Evolutionary conservation across 257 asterid genomes (phyloP), one percentile per base, ranked within the genome.

Genomic region (Plectranthus barbatus): DNA sequence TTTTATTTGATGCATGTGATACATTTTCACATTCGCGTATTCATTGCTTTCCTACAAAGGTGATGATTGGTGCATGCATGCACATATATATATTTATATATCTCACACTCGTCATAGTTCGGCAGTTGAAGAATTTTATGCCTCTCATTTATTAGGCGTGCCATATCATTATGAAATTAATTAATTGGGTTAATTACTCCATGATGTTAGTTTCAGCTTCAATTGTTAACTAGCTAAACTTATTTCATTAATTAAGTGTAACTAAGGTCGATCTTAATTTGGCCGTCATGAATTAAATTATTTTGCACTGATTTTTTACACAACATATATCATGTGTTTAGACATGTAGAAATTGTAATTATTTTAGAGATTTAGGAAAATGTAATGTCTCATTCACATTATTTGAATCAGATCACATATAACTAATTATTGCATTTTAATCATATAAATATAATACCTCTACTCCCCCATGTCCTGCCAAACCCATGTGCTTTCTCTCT

Each of bases 21-120:
- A 9, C 47, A 23, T 46, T 59, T 71, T 63, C 66, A 62, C 66
- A 50, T 62, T 62, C 18, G 52, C 59, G 45, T 7, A 18, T 12
- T 29, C 37, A 5, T 7, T 46, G 15, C 39, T 31, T 65, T 37
- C 15, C 13, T 64, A 4, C 5, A 21, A 36, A 19, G 18, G 14
- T 48, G 57, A 39, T 21, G 36, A 17, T n/a, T 57, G 24, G 19
- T 9, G 42, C 37, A 20, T 10, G 42, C 37, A 49, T 20, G 14
- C 24, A 9, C 5, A n/a, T n/a, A n/a, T n/a, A n/a, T n/a, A n/a
- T n/a, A n/a, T n/a, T n/a, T n/a, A 20, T 18, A 29, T 10, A 31
- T 14, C 3, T 1, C 7, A 7, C 17, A 56, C 15, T n/a, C n/a
- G n/a, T n/a, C 47, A 41, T 34, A 40, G 62, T 51, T 52, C 7